Evolutionary conservation across 495 filamentous ascomycete species (phyloP).

Genomic region (Neurospora cerealis): DNA sequence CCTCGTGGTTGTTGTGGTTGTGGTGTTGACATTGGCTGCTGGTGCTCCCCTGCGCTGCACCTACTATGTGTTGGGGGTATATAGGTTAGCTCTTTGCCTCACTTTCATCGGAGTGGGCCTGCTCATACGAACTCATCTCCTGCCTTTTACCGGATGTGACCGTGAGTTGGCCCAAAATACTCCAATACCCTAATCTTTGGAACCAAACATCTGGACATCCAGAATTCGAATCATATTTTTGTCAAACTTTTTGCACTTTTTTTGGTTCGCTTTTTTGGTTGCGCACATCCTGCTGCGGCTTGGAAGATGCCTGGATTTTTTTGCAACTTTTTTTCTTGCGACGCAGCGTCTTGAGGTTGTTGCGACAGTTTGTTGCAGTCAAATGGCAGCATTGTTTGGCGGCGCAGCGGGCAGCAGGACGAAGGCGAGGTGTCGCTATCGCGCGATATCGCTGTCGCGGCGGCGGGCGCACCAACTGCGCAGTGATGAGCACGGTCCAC

Average conservation of each 20-base stretch:
- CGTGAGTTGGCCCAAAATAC: constrained; percentile 29
- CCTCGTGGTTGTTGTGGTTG: neutral
- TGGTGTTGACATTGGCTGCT: neutral
- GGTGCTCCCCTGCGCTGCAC: neutral
- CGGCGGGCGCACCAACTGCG: neutral
- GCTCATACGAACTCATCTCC: constrained; percentile 31
- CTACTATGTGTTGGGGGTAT: neutral
- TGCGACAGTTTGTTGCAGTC: neutral
- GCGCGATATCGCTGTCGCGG: neutral
- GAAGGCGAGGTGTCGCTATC: neutral
- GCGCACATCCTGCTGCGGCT: accelerated
- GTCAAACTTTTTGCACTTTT: constrained; percentile 5
- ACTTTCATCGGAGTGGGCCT: constrained; percentile 17
- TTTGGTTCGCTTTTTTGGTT: neutral
- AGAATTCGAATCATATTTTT: constrained; percentile 25
- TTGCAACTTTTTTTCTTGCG: neutral
- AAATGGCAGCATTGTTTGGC: neutral
- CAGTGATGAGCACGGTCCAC: neutral
- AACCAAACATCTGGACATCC: constrained; percentile 20
- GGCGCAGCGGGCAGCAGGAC: neutral
- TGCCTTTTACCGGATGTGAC: constrained; percentile 34
- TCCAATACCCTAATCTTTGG: constrained; percentile 28
- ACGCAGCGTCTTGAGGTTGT: neutral
- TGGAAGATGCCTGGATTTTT: neutral
- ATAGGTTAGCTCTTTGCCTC: constrained; percentile 1